Evolutionary conservation across 345 rosid genomes (phyloP).

Genomic region (Salix udensis): DNA sequence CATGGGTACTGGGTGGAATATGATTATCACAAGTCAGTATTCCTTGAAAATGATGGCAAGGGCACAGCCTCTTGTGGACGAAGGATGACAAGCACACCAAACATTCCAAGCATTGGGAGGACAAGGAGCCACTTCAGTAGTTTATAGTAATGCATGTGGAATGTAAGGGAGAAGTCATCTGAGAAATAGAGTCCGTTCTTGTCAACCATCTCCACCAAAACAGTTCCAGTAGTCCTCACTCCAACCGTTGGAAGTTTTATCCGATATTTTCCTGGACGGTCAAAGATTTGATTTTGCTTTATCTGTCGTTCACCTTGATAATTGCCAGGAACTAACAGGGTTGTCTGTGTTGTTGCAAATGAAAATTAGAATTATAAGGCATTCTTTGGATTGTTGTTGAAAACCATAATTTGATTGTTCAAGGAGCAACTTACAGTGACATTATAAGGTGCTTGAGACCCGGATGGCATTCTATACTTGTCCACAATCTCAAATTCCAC

Average conservation of each 20-base stretch:
- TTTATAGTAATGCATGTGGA: constrained; percentile 96
- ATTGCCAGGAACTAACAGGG: constrained; percentile 88
- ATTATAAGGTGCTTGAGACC: constrained; percentile 86
- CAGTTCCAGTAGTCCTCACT: constrained; percentile 89
- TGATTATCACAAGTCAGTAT: constrained; percentile 57
- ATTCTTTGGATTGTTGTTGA: background rate
- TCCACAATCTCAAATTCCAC: constrained; percentile 94
- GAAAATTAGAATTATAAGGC: background rate
- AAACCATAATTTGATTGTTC: background rate
- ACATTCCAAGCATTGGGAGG: constrained; percentile 97
- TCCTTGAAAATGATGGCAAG: constrained; percentile 85
- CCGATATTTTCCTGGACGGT: constrained; percentile 68
- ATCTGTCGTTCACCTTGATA: constrained; percentile 87
- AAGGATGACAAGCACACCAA: constrained; percentile 76
- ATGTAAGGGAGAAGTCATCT: constrained; percentile 91
- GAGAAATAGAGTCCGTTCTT: constrained; percentile 87
- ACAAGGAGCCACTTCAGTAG: constrained; percentile 96
- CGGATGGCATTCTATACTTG: constrained; percentile 79
- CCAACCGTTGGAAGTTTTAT: constrained; percentile 84
- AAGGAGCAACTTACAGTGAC: constrained; percentile 66
- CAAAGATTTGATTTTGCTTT: constrained; percentile 58
- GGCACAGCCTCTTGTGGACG: constrained; percentile 91
- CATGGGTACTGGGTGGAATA: background rate
- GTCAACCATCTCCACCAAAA: constrained; percentile 94
- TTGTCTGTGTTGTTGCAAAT: constrained; percentile 50